Evolutionary conservation across 805 yeast species (phyloP), one percentile per base, ranked within the genome.

Genomic region (Vanderwaltozyma tropicalis): DNA sequence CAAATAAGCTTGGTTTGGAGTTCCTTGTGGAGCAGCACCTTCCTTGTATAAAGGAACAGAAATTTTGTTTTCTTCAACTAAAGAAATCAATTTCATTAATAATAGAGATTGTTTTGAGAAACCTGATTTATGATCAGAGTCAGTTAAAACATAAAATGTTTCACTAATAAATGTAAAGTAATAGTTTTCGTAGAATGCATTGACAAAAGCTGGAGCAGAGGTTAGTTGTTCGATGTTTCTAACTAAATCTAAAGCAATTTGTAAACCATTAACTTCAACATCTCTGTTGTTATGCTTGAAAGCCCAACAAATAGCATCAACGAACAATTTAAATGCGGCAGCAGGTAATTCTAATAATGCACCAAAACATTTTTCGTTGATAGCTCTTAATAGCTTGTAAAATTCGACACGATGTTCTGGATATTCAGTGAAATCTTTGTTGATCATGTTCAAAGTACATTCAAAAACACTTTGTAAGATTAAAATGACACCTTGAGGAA

Each of bases 351-450:
- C 83, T 42, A 86, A 68, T 47, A 92, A 70, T 1, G 96, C 95
- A 41, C 76, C 72, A 70, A 92, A 92, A 14, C 92, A 79, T 55
- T 82, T 80, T 48, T 78, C 62, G 61, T 92, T 81, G 54, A 92
- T 89, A 42, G 84, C 94, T 50, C 88, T 80, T 56, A 92, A 70
- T 38, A 92, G 69, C 63, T 81, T 83, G 67, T 89, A 92, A 61
- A 92, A 92, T 58, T 88, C 97, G 40, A 89, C 94, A 55, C 99
- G 77, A 65, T 89, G 96, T 60, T 92, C 98, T 11, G 97, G 98
- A 61, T 85, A 92, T 62, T 92, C 96, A 3, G 95, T 78, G 57
- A 92, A 86, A 61, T 92, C 96, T 54, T 83, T 83, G 57, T 83
- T 86, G 53, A 92, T 89, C 98, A 92, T 92, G 49, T 80, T 82